Conservation (phyloP, 1,284 basidiomycete species). For the Trichosporon ovoides region DNA sequence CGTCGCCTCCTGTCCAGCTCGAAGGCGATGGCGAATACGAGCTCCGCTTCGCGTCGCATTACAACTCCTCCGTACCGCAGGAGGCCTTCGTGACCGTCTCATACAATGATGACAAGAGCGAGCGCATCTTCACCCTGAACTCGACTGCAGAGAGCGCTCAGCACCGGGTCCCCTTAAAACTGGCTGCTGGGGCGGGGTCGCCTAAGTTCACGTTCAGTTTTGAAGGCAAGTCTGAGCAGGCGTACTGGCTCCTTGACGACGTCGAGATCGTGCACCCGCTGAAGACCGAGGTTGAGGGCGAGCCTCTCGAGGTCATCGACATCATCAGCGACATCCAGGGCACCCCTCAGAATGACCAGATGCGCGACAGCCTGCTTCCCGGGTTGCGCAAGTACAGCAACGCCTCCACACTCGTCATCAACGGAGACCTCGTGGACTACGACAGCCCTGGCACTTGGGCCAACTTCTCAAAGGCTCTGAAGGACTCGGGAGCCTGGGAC, state of each 20-base stretch:
- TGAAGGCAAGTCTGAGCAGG: background rate
- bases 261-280: conserved; percentile 6
- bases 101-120: background rate
- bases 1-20: background rate
- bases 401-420: conserved; percentile 8
- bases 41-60: conserved; percentile 11
- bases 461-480: conserved; percentile 2
- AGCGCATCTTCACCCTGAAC: background rate
- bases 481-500: background rate
- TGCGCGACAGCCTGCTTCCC: conserved; percentile 1
- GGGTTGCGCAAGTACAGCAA: conserved; percentile 1
- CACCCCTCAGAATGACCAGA: background rate
- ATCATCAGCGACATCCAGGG: conserved; percentile 12
- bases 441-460: background rate
- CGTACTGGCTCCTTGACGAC: conserved; percentile 11
- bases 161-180: background rate
- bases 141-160: background rate
- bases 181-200: background rate
- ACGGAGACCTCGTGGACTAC: conserved; percentile 5
- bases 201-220: conserved; percentile 1
- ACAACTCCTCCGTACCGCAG: background rate
- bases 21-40: background rate
- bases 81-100: background rate
- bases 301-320: conserved; percentile 6
- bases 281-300: background rate